Conservation (phyloP, 2,329 filamentous ascomycete species). For the Pyrenochaeta sp. region DNA sequence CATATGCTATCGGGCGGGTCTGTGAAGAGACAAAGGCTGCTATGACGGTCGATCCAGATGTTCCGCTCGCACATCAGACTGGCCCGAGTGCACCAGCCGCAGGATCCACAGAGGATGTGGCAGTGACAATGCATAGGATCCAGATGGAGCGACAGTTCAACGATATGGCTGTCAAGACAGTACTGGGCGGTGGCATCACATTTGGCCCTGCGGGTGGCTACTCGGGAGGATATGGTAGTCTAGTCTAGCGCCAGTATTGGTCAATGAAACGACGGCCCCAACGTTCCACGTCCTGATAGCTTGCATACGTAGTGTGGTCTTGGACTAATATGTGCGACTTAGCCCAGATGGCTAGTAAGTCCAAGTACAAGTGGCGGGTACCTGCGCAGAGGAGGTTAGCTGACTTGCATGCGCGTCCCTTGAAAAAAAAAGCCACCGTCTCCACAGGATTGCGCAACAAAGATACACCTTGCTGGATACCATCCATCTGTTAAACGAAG, state of each 20-base stretch:
- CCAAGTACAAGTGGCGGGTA: conserved; percentile 25
- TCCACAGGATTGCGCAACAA: neutral
- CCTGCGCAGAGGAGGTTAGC: neutral
- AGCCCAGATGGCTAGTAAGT: conserved; percentile 9
- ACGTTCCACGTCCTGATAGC: conserved; percentile 6
- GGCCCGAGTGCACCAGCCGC: conserved; percentile 2
- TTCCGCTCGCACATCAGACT: conserved; percentile 4
- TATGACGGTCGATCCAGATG: conserved; percentile 30
- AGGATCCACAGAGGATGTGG: conserved; percentile 12
- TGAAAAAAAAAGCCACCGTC: neutral
- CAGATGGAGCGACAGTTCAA: conserved; percentile 29
- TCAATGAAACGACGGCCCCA: neutral
- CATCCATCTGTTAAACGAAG: conserved; percentile 7
- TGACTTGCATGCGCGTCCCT: neutral
- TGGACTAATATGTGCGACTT: neutral
- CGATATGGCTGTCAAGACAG: conserved; percentile 22
- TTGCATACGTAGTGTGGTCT: conserved; percentile 16
- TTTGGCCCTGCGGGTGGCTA: conserved; percentile 17
- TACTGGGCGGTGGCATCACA: conserved; percentile 18
- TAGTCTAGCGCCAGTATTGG: conserved; percentile 6
- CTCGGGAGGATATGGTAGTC: conserved; percentile 17
- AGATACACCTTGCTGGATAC: neutral
- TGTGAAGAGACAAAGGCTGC: conserved; percentile 38
- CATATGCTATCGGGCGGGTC: conserved; percentile 35
- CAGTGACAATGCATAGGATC: conserved; percentile 25